Evolutionary conservation across 352 stramenopile species (phyloP).

Genomic region (Phytophthora pisi): DNA sequence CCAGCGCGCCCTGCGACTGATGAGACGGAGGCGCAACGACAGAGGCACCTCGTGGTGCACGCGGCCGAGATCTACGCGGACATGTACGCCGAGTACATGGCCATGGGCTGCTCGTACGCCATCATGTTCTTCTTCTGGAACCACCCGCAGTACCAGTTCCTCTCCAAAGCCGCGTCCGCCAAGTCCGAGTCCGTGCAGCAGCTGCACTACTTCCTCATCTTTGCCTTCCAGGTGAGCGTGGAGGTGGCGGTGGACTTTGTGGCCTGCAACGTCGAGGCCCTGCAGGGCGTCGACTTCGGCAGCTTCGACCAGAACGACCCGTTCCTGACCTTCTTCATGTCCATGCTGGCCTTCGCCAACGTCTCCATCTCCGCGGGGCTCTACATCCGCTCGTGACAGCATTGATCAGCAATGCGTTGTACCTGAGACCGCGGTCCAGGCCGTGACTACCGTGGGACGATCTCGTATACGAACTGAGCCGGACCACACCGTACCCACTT

Average conservation of each 20-base stretch:
- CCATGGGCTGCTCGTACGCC: constrained; percentile 43
- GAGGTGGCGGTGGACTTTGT: constrained; percentile 30
- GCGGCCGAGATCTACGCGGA: constrained; percentile 33
- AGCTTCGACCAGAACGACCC: constrained; percentile 22
- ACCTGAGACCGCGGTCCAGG: neutral
- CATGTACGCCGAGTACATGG: constrained; percentile 55
- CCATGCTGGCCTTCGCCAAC: constrained; percentile 22
- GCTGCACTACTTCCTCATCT: constrained; percentile 3
- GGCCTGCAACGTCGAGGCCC: constrained; percentile 26
- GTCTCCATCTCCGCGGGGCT: constrained; percentile 18
- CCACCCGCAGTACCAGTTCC: constrained; percentile 34
- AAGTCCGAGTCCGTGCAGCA: neutral
- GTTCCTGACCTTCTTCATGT: constrained; percentile 39
- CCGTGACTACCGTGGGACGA: constrained; percentile 2
- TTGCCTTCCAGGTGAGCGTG: constrained; percentile 15
- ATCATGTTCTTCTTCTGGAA: constrained; percentile 40
- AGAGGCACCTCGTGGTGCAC: constrained; percentile 20
- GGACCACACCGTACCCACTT: constrained; percentile 1
- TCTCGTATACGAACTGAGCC: constrained; percentile 12
- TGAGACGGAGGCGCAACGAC: neutral
- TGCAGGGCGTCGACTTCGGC: constrained; percentile 19
- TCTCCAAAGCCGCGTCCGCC: neutral
- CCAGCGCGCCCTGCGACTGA: neutral
- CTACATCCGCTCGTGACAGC: constrained; percentile 16
- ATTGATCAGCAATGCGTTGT: constrained; percentile 1